A percentile compares a stretch with the other conserved stretches of the same genome.
phyloP scores from a whole-genome alignment of 2,329 filamentous ascomycete genomes.

The Orbilia brochopaga region DNA sequence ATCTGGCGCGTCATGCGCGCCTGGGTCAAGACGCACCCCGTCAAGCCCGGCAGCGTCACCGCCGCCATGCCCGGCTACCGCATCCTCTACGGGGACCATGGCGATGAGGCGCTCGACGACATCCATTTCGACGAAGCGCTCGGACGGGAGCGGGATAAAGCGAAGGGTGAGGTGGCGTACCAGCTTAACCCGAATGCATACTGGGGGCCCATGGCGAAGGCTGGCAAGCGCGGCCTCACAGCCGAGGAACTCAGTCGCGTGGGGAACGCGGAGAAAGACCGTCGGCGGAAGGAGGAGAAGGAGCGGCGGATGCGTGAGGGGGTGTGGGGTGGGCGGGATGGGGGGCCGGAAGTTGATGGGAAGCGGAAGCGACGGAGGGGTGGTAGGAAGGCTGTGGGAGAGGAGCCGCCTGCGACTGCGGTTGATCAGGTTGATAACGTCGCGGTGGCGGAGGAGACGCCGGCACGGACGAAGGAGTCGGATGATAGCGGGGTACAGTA shows the following conservation, averaged over 20 bases:
- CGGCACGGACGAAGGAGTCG: slow-evolving; percentile 20
- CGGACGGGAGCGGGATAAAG: slow-evolving; percentile 71
- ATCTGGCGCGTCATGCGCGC: slow-evolving; percentile 94
- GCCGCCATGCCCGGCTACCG: slow-evolving; percentile 73
- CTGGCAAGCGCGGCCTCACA: slow-evolving; percentile 37
- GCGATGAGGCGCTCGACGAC: slow-evolving; percentile 60
- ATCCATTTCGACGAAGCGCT: slow-evolving; percentile 81
- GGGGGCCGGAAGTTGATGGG: not conserved
- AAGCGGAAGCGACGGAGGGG: not conserved
- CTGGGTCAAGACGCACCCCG: slow-evolving; percentile 80
- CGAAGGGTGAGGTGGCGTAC: slow-evolving; percentile 76
- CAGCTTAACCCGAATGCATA: slow-evolving; percentile 88
- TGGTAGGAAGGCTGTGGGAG: not conserved
- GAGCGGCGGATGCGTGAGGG: slow-evolving; percentile 9
- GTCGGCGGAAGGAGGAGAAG: slow-evolving; percentile 35
- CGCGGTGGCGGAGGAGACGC: slow-evolving; percentile 8
- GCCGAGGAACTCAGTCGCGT: slow-evolving; percentile 36
- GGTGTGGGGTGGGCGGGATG: not conserved
- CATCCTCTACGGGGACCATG: slow-evolving; percentile 61
- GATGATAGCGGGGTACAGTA: slow-evolving; percentile 38
- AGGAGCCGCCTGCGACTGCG: slow-evolving; percentile 8
- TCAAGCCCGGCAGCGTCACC: slow-evolving; percentile 75
- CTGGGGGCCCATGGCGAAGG: slow-evolving; percentile 80
- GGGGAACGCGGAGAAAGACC: slow-evolving; percentile 47
- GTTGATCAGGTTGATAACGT: slow-evolving; percentile 2